Percentiles rank a stretch among this genome's conserved stretches.
Evolutionary conservation across 306 rosid species (phyloP).

Genomic region (Canavalia gladiata): DNA sequence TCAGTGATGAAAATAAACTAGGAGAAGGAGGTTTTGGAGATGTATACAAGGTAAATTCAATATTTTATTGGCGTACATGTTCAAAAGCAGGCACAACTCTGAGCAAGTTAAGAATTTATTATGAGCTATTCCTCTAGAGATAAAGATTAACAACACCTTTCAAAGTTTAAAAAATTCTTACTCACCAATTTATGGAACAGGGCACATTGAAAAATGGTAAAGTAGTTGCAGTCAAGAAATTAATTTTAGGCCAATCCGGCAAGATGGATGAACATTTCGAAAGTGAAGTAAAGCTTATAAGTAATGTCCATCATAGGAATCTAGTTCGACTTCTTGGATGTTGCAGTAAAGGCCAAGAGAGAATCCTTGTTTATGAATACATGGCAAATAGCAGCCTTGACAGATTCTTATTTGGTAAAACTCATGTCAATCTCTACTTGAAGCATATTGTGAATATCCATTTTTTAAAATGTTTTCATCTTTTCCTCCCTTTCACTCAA

Average conservation of each 20-base stretch:
- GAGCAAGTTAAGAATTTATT: neutral
- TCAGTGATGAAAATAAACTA: slow-evolving; percentile 65
- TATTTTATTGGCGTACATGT: neutral
- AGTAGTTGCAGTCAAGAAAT: slow-evolving; percentile 74
- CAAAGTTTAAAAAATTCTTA: neutral
- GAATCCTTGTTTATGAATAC: slow-evolving; percentile 78
- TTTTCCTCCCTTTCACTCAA: neutral
- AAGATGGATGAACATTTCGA: slow-evolving; percentile 64
- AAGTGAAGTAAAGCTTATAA: slow-evolving; percentile 76
- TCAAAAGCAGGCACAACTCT: neutral
- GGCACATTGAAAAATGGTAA: slow-evolving; percentile 75
- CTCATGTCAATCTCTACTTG: neutral
- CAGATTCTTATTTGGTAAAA: slow-evolving; percentile 74
- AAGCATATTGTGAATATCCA: too few species aligned
- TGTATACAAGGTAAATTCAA: slow-evolving; percentile 68
- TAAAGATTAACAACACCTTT: neutral
- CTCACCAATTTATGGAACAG: slow-evolving; percentile 46
- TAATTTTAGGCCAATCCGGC: slow-evolving; percentile 54
- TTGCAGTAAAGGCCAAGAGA: slow-evolving; percentile 67
- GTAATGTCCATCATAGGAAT: slow-evolving; percentile 80
- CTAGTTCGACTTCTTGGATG: slow-evolving; percentile 79
- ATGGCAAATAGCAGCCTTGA: slow-evolving; percentile 74
- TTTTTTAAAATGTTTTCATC: neutral
- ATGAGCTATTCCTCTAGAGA: neutral
- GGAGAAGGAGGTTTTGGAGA: slow-evolving; percentile 87